These are phyloP conservation scores for Pichia paraexigua DNA, from an alignment of 805 yeast species.

Conservation along the genomic window DNA sequence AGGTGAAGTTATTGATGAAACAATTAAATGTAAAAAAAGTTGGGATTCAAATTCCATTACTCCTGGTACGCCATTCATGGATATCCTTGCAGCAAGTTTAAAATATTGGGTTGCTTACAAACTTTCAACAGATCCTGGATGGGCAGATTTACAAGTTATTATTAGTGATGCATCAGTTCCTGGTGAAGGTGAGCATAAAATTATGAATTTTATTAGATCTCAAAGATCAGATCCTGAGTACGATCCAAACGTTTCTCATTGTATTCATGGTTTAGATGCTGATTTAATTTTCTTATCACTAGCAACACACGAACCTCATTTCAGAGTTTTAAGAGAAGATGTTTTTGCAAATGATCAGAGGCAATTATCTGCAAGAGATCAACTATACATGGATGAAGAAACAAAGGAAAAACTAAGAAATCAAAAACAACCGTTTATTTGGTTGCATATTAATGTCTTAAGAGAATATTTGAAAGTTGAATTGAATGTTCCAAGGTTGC, in stretches of 20 bases:
- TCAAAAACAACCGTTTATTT: conserved; percentile 74
- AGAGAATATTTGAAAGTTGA: conserved; percentile 86
- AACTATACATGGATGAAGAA: conserved; percentile 52
- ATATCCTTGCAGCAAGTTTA: conserved; percentile 69
- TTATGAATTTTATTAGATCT: conserved; percentile 89
- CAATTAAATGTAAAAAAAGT: conserved; percentile 62
- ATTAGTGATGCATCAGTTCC: conserved; percentile 96
- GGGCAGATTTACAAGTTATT: conserved; percentile 84
- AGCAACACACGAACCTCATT: conserved; percentile 98
- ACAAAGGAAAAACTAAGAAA: conserved; percentile 39
- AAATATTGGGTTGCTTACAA: conserved; percentile 92
- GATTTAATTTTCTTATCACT: conserved; percentile 92
- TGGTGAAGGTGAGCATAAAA: conserved; percentile 98
- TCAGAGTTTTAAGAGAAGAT: conserved; percentile 88
- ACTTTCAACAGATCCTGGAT: conserved; percentile 81
- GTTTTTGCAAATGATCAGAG: conserved; percentile 76
- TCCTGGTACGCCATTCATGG: conserved; percentile 99
- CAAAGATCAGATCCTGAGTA: conserved; percentile 83
- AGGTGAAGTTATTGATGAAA: conserved; percentile 71
- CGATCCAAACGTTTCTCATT: conserved; percentile 90
- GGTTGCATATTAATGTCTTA: conserved; percentile 84
- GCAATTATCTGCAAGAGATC: conserved; percentile 39
- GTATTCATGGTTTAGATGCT: conserved; percentile 96
- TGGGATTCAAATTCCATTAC: conserved; percentile 98
- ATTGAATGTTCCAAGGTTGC: conserved; percentile 57